Evolutionary conservation across 129 eudicot genomes (phyloP).

Genomic region (Apium graveolens): DNA sequence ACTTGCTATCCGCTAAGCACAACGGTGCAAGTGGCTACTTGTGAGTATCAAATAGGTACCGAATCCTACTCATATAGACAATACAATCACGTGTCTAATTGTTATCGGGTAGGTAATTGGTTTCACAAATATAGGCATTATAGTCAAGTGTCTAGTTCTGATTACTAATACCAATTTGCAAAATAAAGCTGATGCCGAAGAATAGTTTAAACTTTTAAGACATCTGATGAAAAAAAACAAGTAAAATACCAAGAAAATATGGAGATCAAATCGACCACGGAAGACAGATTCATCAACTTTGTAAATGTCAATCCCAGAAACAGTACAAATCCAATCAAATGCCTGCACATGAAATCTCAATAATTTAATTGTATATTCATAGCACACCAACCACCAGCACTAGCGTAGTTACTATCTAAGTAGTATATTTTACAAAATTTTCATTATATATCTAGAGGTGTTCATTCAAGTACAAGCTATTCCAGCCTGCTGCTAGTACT

Average conservation of each 20-base stretch:
- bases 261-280: conserved; percentile 48
- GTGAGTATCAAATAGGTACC: too few species aligned
- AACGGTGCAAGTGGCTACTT: too few species aligned
- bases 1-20: neutral
- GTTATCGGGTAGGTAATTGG: neutral
- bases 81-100: neutral
- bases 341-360: conserved; percentile 44
- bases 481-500: too few species aligned
- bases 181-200: neutral
- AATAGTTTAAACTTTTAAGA: neutral
- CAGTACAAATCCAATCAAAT: conserved; percentile 75
- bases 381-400: too few species aligned
- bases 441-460: too few species aligned
- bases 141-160: too few species aligned
- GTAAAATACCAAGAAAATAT: conserved; percentile 58
- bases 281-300: conserved; percentile 53
- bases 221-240: neutral
- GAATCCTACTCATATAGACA: too few species aligned
- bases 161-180: neutral
- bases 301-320: conserved; percentile 65
- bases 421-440: too few species aligned
- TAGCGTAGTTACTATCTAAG: too few species aligned
- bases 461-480: too few species aligned
- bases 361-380: too few species aligned
- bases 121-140: neutral